Percentiles rank a stretch among this genome's conserved stretches.
phyloP scores from a whole-genome alignment of 441 rosid species.

The Lepidium campestre region DNA sequence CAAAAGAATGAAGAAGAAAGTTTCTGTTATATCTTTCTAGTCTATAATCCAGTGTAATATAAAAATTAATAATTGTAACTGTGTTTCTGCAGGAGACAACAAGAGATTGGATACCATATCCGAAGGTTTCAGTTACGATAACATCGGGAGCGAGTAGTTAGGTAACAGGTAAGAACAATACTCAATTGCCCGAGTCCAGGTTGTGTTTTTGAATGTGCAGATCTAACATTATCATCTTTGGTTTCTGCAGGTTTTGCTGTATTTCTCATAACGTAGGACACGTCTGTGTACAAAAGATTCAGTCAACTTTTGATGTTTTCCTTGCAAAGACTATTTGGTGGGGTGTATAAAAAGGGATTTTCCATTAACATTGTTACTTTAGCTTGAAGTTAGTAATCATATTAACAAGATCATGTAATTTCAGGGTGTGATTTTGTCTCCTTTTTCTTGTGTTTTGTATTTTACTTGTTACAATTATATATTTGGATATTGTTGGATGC shows the following conservation, averaged over 20 bases:
- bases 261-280: conserved; percentile 23
- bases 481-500: conserved; percentile 1
- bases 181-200: background rate
- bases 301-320: conserved; percentile 12
- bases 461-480: background rate
- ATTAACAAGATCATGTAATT: conserved; percentile 6
- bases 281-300: conserved; percentile 23
- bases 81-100: conserved; percentile 52
- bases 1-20: background rate
- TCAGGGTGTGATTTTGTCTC: conserved; percentile 10
- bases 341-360: conserved; percentile 25
- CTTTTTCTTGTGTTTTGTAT: conserved; percentile 3
- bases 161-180: conserved; percentile 12
- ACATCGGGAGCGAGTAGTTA: conserved; percentile 61
- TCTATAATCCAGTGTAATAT: background rate
- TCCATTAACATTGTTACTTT: background rate
- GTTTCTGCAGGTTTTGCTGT: conserved; percentile 23
- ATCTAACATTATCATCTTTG: background rate
- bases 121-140: conserved; percentile 83
- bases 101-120: conserved; percentile 79
- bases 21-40: background rate
- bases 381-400: conserved; percentile 9
- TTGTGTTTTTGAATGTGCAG: conserved; percentile 4
- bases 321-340: conserved; percentile 24
- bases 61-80: background rate